Evolutionary conservation across 1,284 basidiomycete species (phyloP), one percentile per base, ranked within the genome.

Genomic region (Thecaphora thlaspeos): DNA sequence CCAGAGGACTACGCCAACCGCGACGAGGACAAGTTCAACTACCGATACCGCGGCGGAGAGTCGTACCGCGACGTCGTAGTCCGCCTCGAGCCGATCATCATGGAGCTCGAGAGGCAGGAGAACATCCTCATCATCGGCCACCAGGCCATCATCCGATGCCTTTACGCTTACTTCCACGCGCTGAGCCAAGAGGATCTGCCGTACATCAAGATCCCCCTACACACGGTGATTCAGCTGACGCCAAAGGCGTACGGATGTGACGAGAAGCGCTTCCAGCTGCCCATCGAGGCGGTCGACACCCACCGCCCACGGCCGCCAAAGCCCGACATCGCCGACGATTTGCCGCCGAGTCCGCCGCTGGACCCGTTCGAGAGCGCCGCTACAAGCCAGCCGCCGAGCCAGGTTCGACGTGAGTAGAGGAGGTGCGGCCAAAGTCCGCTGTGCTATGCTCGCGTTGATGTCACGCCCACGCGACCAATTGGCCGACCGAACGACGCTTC

Each of bases 21-120:
- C 23, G 95, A 98, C 75, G 92, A 98, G 45, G 95, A 99, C 82
- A 99, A 99, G 80, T 99, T 96, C 81, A 98, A 98, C 81, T 99
- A 99, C 78, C 86, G 95, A 22, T 97, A 97, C 80, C 68, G 80
- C 79, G 87, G 86, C 18, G 94, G 95, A 48, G 95, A 96, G 78
- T 93, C 91, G 4, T 96, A 96, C 78, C 85, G 92, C 22, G 92
- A 96, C 76, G 79, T 81, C 8, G 91, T 97, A n/a, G 86, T 92
- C 7, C 86, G 94, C 26, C 82, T 99, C 23, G 95, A 99, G 78
- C 95, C 95, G 14, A 89, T 97, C 48, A 97, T 99, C 70, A 97
- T 98, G 90, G 95, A 99, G 79, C 84, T 98, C 18, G 95, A 99
- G 79, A 82, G 95, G 48, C 93, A 96, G 78, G 89, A 94, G 78